Percentiles rank a stretch among this genome's conserved stretches.
These are phyloP conservation scores for Boletellus deceptivus DNA, from an alignment of 1,284 basidiomycete genomes.

Conservation along the genomic window DNA sequence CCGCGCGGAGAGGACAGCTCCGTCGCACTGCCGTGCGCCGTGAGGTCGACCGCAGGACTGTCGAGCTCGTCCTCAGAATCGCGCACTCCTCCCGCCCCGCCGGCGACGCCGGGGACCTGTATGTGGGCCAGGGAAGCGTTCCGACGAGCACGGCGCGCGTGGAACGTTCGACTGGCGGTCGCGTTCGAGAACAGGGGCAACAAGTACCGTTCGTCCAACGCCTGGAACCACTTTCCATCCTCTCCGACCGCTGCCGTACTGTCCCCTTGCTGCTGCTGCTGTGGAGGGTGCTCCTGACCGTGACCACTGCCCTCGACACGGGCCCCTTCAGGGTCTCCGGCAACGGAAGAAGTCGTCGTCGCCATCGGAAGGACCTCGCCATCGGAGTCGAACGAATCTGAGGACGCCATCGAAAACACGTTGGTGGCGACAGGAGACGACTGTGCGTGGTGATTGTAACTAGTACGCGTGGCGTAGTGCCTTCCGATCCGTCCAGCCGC, in stretches of 20 bases:
- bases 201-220: conserved; percentile 92
- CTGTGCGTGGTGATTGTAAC: conserved; percentile 58
- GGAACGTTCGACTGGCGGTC: conserved; percentile 85
- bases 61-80: conserved; percentile 60
- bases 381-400: conserved; percentile 76
- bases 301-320: conserved; percentile 11
- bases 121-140: conserved; percentile 34
- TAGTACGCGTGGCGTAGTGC: conserved; percentile 45
- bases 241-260: conserved; percentile 36
- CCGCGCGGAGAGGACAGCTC: conserved; percentile 13
- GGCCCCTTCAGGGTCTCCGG: conserved; percentile 10
- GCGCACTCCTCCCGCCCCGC: conserved; percentile 14
- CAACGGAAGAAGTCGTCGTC: conserved; percentile 33
- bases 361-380: conserved; percentile 78
- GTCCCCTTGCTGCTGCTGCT: neutral
- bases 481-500: conserved; percentile 46
- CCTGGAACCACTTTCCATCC: conserved; percentile 93
- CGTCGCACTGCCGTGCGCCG: conserved; percentile 14
- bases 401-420: conserved; percentile 60
- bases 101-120: conserved; percentile 32
- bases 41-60: conserved; percentile 40
- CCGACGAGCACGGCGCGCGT: conserved; percentile 70
- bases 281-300: neutral
- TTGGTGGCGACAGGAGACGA: conserved; percentile 33
- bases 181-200: conserved; percentile 94